A percentile compares a stretch with the other conserved stretches of the same genome.
Evolutionary conservation across 139 green algal species (phyloP).

Genomic region (Chlamydomonas sp.): DNA sequence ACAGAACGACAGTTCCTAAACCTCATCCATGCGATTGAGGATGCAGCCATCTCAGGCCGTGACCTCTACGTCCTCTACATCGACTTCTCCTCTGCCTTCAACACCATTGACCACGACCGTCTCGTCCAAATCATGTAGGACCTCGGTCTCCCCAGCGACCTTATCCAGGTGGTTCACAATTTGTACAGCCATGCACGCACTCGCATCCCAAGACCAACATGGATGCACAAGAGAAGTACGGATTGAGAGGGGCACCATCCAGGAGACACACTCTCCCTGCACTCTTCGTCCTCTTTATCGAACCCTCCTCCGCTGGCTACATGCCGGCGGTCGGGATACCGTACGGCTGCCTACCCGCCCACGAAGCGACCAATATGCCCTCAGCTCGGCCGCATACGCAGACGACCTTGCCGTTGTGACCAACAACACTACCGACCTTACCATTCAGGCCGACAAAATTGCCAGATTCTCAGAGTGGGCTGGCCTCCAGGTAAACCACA

Average conservation of each 20-base stretch:
- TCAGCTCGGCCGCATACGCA: too few species aligned
- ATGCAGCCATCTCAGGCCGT: conserved; percentile 13
- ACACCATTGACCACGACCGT: conserved; percentile 53
- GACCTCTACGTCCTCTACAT: conserved; percentile 45
- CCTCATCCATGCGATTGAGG: conserved; percentile 43
- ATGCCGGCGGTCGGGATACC: too few species aligned
- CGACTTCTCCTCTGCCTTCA: conserved; percentile 57
- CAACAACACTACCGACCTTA: too few species aligned
- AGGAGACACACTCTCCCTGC: conserved; percentile 56
- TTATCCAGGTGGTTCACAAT: conserved; percentile 46
- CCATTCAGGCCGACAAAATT: too few species aligned
- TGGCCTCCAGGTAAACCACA: too few species aligned
- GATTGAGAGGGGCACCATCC: conserved; percentile 50
- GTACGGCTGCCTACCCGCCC: too few species aligned
- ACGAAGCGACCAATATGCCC: too few species aligned
- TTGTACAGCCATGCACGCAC: conserved; percentile 53
- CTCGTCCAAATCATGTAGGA: conserved; percentile 52
- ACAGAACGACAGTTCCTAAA: conserved; percentile 8
- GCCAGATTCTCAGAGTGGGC: too few species aligned
- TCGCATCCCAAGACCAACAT: conserved; percentile 1
- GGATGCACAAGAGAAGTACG: conserved; percentile 11
- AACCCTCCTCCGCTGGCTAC: too few species aligned
- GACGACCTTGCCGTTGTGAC: too few species aligned
- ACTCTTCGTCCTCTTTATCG: too few species aligned
- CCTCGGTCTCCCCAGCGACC: conserved; percentile 46